Percentiles rank a stretch among this genome's conserved stretches.
Evolutionary conservation across 75 land plant species (phyloP).

Genomic region (Adiantum capillusveneris): DNA sequence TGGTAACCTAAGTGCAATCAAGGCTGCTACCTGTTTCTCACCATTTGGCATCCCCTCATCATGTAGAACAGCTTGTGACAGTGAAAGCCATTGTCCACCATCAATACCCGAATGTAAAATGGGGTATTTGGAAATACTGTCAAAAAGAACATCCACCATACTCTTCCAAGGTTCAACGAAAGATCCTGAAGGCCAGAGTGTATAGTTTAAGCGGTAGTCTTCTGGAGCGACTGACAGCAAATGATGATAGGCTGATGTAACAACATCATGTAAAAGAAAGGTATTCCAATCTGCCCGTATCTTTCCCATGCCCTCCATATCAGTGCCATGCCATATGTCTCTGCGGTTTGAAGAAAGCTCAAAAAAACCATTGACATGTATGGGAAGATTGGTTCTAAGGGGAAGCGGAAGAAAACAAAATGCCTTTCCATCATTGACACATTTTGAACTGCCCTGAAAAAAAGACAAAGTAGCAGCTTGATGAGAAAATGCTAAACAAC

Average conservation of each 20-base stretch:
- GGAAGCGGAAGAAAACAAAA: conserved; percentile 96
- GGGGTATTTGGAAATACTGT: conserved; percentile 25
- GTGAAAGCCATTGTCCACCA: conserved; percentile 78
- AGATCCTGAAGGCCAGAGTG: conserved; percentile 74
- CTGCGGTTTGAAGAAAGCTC: conserved; percentile 96
- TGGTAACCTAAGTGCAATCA: conserved; percentile 57
- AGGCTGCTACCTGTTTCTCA: conserved; percentile 49
- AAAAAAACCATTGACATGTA: conserved; percentile 91
- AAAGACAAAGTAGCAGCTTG: no score
- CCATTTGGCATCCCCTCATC: conserved; percentile 46
- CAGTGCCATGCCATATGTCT: conserved; percentile 86
- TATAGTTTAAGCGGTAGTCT: conserved; percentile 36
- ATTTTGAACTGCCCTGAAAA: conserved; percentile 24
- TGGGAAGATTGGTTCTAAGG: conserved; percentile 66
- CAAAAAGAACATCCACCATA: conserved; percentile 59
- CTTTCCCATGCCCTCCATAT: conserved; percentile 95
- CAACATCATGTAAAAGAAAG: conserved; percentile 75
- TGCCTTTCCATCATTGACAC: conserved; percentile 61
- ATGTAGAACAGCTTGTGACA: conserved; percentile 58
- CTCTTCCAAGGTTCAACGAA: conserved; percentile 78
- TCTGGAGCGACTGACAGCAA: conserved; percentile 45
- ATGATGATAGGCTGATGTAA: conserved; percentile 47
- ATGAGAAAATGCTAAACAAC: no score
- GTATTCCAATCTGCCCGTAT: conserved; percentile 85
- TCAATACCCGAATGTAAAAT: conserved; percentile 49